These are phyloP conservation scores for Lycium barbarum DNA, from an alignment of 257 asterid genomes.

Conservation along the genomic window DNA sequence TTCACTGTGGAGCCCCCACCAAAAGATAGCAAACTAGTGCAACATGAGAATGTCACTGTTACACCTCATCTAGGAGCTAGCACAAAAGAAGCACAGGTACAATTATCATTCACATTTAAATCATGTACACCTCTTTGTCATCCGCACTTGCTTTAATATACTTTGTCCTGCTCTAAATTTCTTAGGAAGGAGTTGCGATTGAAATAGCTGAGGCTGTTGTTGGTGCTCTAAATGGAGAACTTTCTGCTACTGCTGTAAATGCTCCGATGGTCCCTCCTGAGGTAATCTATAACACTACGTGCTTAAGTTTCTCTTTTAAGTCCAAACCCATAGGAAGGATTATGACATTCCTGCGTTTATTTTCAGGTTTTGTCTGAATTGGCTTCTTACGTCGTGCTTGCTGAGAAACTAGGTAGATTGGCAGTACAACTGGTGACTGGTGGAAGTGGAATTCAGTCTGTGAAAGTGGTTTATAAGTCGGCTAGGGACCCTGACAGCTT, in stretches of 20 bases:
- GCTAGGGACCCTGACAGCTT: constrained; percentile 83
- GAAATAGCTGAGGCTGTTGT: constrained; percentile 99
- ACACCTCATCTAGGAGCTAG: constrained; percentile 99
- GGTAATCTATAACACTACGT: constrained; percentile 43
- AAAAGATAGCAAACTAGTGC: constrained; percentile 78
- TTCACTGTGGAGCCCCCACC: constrained; percentile 90
- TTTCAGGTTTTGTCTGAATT: constrained; percentile 83
- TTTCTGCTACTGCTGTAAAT: constrained; percentile 96
- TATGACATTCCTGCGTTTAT: constrained; percentile 28
- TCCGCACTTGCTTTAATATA: neutral
- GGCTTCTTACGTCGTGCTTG: constrained; percentile 83
- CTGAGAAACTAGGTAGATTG: constrained; percentile 91
- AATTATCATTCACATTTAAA: neutral
- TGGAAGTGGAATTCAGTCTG: constrained; percentile 86
- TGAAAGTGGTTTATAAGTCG: constrained; percentile 80
- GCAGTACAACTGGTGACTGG: constrained; percentile 92
- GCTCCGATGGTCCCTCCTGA: constrained; percentile 99
- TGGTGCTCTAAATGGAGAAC: constrained; percentile 93
- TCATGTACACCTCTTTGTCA: neutral
- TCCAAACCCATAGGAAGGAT: neutral
- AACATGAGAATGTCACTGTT: constrained; percentile 85
- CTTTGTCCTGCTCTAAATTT: neutral
- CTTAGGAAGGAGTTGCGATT: constrained; percentile 96
- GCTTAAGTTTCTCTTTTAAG: neutral
- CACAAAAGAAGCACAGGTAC: constrained; percentile 98